Conservation (phyloP, 1,139 yeast genomes). For the Starmera stellimalicola region DNA sequence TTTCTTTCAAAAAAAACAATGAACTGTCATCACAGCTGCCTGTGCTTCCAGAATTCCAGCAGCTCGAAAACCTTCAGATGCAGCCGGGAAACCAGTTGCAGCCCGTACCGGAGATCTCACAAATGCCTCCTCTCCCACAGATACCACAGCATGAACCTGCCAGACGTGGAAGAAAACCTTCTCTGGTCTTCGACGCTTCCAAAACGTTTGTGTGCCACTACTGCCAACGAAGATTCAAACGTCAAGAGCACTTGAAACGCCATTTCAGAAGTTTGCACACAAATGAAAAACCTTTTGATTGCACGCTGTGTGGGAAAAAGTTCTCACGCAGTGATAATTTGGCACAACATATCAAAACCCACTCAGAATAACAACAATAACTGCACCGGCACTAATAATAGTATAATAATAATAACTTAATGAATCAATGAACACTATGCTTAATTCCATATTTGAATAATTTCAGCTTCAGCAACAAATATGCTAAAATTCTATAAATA, state of each 20-base stretch:
- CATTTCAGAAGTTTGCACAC: conserved; percentile 71
- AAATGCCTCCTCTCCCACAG: too few relatives aligned
- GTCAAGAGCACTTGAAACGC: conserved; percentile 74
- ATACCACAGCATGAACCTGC: conserved; percentile 19
- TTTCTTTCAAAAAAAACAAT: conserved; percentile 8
- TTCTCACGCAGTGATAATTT: conserved; percentile 71
- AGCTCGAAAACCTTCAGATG: too few relatives aligned
- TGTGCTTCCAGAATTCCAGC: neutral
- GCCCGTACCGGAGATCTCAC: too few relatives aligned
- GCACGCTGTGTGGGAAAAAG: conserved; percentile 61
- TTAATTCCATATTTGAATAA: conserved; percentile 13
- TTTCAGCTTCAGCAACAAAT: conserved; percentile 19
- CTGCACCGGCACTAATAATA: neutral
- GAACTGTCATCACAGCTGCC: conserved; percentile 1
- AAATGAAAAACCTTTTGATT: conserved; percentile 64
- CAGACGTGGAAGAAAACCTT: conserved; percentile 31
- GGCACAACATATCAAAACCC: conserved; percentile 69
- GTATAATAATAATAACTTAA: neutral
- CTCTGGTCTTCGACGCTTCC: conserved; percentile 25
- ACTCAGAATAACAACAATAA: conserved; percentile 16
- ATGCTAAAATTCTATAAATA: conserved; percentile 28
- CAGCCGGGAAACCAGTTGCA: too few relatives aligned
- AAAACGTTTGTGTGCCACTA: conserved; percentile 28
- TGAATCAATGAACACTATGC: neutral
- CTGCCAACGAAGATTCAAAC: conserved; percentile 56